Conservation (phyloP, 495 filamentous ascomycete species). For the Neurospora sublineolata region DNA sequence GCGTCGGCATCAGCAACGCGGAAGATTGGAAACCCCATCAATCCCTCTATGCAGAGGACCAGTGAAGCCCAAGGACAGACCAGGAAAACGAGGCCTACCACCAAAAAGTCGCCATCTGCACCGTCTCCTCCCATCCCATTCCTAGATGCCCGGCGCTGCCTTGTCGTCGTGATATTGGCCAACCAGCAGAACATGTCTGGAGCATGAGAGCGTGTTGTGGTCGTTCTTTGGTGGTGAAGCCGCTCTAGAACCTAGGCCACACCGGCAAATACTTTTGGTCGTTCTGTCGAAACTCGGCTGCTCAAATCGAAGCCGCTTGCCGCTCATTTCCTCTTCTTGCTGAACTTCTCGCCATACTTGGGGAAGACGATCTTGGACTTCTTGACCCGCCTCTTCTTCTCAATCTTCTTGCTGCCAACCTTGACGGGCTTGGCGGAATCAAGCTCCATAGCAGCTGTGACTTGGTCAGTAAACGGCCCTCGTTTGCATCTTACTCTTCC, state of each 20-base stretch:
- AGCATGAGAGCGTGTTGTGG: neutral
- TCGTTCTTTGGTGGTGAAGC: neutral
- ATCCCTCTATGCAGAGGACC: neutral
- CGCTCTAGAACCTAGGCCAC: neutral
- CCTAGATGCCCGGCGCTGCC: neutral
- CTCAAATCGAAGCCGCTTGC: neutral
- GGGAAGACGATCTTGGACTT: constrained; percentile 42
- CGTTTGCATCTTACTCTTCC: neutral
- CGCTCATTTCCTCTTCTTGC: constrained; percentile 31
- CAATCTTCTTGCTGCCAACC: constrained; percentile 25
- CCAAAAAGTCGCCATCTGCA: neutral
- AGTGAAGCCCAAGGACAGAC: neutral
- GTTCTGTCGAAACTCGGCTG: neutral
- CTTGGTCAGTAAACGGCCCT: neutral
- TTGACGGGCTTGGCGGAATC: constrained; percentile 28
- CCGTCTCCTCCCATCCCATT: neutral
- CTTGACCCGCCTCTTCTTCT: constrained; percentile 35
- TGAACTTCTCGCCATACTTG: constrained; percentile 35
- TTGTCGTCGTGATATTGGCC: neutral
- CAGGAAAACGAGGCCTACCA: neutral
- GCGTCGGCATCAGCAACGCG: neutral
- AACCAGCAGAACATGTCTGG: neutral
- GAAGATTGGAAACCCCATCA: neutral
- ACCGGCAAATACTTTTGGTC: neutral
- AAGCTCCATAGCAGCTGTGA: constrained; percentile 34